Evolutionary conservation across 2,329 filamentous ascomycete genomes (phyloP).

Genomic region (Fusarium falciforme): DNA sequence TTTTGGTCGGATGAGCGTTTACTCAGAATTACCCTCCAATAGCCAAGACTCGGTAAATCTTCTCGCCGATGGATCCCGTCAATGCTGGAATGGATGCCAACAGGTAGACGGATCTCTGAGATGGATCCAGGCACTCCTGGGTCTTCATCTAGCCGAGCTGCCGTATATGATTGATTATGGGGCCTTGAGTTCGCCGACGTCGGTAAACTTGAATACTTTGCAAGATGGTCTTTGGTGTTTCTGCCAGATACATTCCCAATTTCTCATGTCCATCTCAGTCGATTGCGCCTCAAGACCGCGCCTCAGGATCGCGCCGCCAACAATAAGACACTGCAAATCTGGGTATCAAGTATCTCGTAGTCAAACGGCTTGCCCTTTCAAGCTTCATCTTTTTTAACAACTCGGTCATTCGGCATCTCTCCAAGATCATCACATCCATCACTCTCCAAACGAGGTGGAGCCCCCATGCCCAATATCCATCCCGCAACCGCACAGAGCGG

Average conservation of each 20-base stretch:
- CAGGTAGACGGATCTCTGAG: not conserved
- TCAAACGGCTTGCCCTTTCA: not conserved
- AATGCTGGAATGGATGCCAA: not conserved
- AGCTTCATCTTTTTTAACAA: not conserved
- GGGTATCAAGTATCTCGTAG: not conserved
- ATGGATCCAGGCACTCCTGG: not conserved
- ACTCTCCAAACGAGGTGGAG: not conserved
- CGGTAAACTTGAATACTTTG: not conserved
- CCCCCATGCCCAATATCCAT: not conserved
- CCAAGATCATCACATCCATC: not conserved
- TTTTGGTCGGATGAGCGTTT: not conserved
- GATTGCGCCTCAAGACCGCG: not conserved
- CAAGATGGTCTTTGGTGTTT: not conserved
- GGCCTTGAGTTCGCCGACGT: not conserved
- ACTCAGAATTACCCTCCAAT: not conserved
- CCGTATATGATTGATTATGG: not conserved
- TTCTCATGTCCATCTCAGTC: not conserved
- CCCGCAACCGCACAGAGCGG: not conserved
- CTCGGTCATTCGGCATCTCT: not conserved
- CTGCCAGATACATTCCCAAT: not conserved
- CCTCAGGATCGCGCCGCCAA: not conserved
- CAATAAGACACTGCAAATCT: not conserved
- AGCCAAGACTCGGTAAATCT: not conserved
- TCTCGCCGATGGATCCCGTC: not conserved
- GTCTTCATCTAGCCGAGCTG: not conserved